Evolutionary conservation across 768 basidiomycete genomes (phyloP).

Genomic region (Pleurotus sapidus): DNA sequence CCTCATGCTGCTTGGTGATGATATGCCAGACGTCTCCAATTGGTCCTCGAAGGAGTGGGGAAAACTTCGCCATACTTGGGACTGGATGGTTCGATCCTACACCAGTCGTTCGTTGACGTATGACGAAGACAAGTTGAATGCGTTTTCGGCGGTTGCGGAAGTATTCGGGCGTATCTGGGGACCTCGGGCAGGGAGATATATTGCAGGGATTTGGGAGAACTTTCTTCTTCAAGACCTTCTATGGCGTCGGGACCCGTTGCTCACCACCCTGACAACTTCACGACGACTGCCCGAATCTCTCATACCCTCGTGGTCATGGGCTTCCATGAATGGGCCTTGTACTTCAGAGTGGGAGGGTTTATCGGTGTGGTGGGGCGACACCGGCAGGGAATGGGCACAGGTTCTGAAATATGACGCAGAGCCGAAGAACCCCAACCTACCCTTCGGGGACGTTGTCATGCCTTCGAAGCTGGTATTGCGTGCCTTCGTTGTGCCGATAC

Average conservation of each 20-base stretch:
- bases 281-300: background rate
- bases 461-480: no score
- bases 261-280: background rate
- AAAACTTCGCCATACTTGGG: background rate
- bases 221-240: background rate
- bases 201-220: background rate
- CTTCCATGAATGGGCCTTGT: background rate
- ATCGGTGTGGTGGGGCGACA: no score
- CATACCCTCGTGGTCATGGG: background rate
- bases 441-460: no score
- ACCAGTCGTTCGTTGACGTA: background rate
- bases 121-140: background rate
- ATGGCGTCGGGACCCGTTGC: background rate
- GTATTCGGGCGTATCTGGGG: background rate
- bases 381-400: no score
- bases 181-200: background rate
- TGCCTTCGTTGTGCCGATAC: no score
- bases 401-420: no score
- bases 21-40: no score
- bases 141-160: background rate
- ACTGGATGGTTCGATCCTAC: background rate
- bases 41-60: background rate
- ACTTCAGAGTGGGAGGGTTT: no score
- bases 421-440: no score
- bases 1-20: background rate